These are phyloP conservation scores for Metarhizium rileyi DNA, from an alignment of 2,329 filamentous ascomycete species.

Conservation along the genomic window DNA sequence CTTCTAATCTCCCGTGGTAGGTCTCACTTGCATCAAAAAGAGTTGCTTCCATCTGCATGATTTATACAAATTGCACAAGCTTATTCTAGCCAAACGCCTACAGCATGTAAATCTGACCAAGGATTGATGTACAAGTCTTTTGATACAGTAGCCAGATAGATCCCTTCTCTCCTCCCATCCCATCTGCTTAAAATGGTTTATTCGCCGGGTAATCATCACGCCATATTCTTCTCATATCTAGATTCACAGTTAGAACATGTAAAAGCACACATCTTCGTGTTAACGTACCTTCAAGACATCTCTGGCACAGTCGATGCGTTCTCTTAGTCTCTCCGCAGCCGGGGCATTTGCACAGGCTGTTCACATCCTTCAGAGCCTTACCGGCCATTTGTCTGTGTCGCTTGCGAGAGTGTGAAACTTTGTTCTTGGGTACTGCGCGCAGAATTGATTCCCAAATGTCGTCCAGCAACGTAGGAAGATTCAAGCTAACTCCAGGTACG, in stretches of 20 bases:
- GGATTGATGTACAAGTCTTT: constrained; percentile 20
- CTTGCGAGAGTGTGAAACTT: constrained; percentile 95
- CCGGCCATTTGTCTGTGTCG: constrained; percentile 88
- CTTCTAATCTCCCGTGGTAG: no score
- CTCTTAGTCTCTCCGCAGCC: constrained; percentile 82
- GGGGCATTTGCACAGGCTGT: constrained; percentile 76
- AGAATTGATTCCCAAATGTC: constrained; percentile 91
- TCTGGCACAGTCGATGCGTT: constrained; percentile 78
- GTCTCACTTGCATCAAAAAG: not conserved
- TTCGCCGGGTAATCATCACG: constrained; percentile 27
- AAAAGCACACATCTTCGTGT: not conserved
- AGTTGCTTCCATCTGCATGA: constrained; percentile 2
- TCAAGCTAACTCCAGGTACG: constrained; percentile 49
- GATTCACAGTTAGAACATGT: not conserved
- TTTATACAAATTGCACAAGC: constrained; percentile 19
- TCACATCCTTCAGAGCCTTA: constrained; percentile 88
- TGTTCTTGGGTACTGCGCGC: constrained; percentile 94
- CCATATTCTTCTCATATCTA: constrained; percentile 40
- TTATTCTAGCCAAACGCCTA: constrained; percentile 23
- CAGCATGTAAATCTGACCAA: constrained; percentile 22
- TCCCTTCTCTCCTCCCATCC: constrained; percentile 5
- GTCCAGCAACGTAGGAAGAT: constrained; percentile 51
- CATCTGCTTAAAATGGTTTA: constrained; percentile 19
- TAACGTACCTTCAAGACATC: constrained; percentile 70
- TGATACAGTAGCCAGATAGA: constrained; percentile 14